A percentile compares a stretch with the other conserved stretches of the same genome.
These are phyloP conservation scores for Fusarium cyanostomum DNA, from an alignment of 2,329 filamentous ascomycete genomes.

Conservation along the genomic window DNA sequence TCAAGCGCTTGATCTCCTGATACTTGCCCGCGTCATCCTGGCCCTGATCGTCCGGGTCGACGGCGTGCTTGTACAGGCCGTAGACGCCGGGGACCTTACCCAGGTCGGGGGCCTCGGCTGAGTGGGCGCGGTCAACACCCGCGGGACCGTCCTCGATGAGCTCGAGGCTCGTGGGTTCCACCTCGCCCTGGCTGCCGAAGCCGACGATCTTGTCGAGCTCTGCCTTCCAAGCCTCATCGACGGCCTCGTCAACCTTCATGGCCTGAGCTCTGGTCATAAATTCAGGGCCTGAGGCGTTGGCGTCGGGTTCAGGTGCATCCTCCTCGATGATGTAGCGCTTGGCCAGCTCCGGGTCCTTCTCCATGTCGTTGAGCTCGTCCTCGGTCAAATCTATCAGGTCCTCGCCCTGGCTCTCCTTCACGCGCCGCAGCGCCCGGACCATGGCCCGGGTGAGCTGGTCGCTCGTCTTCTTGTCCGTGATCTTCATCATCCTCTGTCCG, in stretches of 20 bases:
- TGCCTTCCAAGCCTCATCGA: constrained; percentile 49
- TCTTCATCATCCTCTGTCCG: constrained; percentile 55
- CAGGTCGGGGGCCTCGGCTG: constrained; percentile 59
- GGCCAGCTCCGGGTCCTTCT: constrained; percentile 52
- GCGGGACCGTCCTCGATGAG: constrained; percentile 51
- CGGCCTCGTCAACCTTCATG: constrained; percentile 50
- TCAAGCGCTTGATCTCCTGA: constrained; percentile 63
- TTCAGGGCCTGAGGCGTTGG: constrained; percentile 38
- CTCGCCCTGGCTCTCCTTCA: constrained; percentile 54
- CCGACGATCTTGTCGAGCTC: constrained; percentile 50
- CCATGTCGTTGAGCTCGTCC: constrained; percentile 55
- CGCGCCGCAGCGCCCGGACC: constrained; percentile 53
- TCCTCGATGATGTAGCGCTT: constrained; percentile 51
- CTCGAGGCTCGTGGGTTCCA: constrained; percentile 49
- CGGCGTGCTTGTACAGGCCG: constrained; percentile 59
- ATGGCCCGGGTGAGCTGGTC: constrained; percentile 55
- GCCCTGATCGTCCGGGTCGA: constrained; percentile 61
- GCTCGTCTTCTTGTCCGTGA: constrained; percentile 55
- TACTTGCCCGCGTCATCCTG: constrained; percentile 62
- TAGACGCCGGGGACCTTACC: constrained; percentile 64
- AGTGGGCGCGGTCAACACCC: constrained; percentile 48
- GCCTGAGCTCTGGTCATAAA: constrained; percentile 49
- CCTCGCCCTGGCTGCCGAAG: constrained; percentile 44
- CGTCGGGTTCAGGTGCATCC: constrained; percentile 40
- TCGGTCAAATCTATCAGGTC: constrained; percentile 60